phyloP scores from a whole-genome alignment of 2,329 filamentous ascomycete species.

The Paracorniculantispora psalliotae region DNA sequence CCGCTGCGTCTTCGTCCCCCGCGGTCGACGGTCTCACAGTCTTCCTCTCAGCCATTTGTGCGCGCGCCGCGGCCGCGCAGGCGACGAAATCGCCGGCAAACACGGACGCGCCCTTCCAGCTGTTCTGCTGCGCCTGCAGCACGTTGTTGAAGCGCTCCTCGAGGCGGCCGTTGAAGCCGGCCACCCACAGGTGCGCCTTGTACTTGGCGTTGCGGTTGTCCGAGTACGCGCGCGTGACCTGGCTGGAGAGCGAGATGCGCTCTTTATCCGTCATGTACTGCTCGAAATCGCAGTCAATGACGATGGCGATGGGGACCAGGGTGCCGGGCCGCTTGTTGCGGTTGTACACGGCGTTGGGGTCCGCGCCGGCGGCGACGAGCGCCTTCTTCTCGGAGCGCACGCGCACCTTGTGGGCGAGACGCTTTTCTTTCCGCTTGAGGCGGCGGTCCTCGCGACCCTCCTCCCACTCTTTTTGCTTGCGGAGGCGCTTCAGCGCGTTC shows the following conservation, averaged over 20 bases:
- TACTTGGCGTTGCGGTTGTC: conserved; percentile 70
- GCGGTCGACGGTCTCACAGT: conserved; percentile 26
- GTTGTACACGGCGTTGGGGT: conserved; percentile 30
- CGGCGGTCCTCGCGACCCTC: conserved; percentile 58
- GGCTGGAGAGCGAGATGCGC: conserved; percentile 72
- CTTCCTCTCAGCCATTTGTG: conserved; percentile 53
- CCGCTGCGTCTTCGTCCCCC: not conserved
- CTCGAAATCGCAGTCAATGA: conserved; percentile 92
- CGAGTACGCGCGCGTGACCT: conserved; percentile 84
- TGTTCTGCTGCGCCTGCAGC: conserved; percentile 63
- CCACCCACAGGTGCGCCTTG: conserved; percentile 68
- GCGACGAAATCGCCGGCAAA: conserved; percentile 68
- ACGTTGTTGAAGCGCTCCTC: conserved; percentile 75
- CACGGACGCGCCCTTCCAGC: conserved; percentile 77
- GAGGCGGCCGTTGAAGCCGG: conserved; percentile 71
- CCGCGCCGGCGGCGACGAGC: conserved; percentile 44
- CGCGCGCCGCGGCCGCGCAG: conserved; percentile 60
- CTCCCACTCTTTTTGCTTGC: conserved; percentile 70
- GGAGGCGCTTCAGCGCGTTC: conserved; percentile 76
- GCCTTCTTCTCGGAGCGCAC: conserved; percentile 47
- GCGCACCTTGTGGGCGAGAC: conserved; percentile 41
- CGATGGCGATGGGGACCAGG: conserved; percentile 69
- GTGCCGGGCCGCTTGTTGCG: conserved; percentile 35
- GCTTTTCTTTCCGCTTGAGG: conserved; percentile 50
- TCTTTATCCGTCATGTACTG: conserved; percentile 84